Conservation (phyloP, 306 rosid genomes). For the Lablab purpureus region DNA sequence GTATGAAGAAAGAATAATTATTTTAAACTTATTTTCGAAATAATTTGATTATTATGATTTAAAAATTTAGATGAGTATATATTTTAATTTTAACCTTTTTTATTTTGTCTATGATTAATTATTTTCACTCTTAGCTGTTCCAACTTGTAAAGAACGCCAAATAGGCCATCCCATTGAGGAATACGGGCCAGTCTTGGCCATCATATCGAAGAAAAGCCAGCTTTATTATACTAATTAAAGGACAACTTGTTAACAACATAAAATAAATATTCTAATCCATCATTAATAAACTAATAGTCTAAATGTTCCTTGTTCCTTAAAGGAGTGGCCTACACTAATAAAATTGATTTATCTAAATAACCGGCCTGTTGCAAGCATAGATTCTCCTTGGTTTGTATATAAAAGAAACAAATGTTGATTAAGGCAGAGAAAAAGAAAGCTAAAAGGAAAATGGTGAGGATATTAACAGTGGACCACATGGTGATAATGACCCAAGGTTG, state of each 20-base stretch:
- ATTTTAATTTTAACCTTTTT: too few relatives aligned
- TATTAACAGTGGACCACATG: slow-evolving; percentile 55
- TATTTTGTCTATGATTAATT: not conserved
- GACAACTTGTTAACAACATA: slow-evolving; percentile 45
- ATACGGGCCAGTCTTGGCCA: slow-evolving; percentile 43
- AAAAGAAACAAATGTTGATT: slow-evolving; percentile 42
- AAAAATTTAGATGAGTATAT: too few relatives aligned
- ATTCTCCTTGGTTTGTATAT: slow-evolving; percentile 49
- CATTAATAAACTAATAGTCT: slow-evolving; percentile 12
- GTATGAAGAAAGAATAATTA: too few relatives aligned
- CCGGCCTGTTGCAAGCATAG: slow-evolving; percentile 48
- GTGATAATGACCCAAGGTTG: slow-evolving; percentile 53
- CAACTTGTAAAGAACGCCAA: slow-evolving; percentile 47
- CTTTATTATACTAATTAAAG: slow-evolving; percentile 28
- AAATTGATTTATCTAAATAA: slow-evolving; percentile 38
- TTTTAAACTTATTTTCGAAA: too few relatives aligned
- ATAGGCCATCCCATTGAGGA: slow-evolving; percentile 25
- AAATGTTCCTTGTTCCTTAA: slow-evolving; percentile 50
- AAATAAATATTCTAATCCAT: slow-evolving; percentile 37
- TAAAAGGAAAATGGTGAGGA: slow-evolving; percentile 38
- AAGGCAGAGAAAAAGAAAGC: slow-evolving; percentile 28
- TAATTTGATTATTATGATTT: too few relatives aligned
- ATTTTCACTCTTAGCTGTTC: slow-evolving; percentile 14
- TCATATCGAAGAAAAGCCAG: slow-evolving; percentile 51
- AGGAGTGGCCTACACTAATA: slow-evolving; percentile 45